Base-by-base conservation (phyloP, 139 green algal species). In the Helicosporidium sp. region DNA sequence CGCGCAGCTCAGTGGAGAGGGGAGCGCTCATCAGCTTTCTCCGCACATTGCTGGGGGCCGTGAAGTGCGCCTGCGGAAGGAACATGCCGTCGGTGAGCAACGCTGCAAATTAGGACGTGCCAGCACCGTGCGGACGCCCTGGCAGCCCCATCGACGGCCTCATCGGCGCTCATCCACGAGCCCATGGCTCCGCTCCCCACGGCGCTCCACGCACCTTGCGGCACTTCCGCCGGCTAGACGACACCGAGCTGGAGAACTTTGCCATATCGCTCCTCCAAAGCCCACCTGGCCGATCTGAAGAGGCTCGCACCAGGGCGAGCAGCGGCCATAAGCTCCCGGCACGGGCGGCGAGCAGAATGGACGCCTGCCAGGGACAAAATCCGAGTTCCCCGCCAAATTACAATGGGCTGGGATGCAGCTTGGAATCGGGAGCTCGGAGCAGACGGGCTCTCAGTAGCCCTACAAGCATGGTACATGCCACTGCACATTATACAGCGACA, bases 21-120 rank as follows among this genome's bases (percentile, higher is more conserved):
- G 84, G 69, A 10, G 90, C 66, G 68, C 73, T 90, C 90, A 99
- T 99, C 39, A 97, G 59, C 65, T 93, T 92, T 31, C 85, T 64
- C 44, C 90, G 66, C 43, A 75, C 66, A 48, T 48, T 80, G 29
- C 80, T 94, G 18, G 90, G 79, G 36, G 90, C 90, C 17, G 82
- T 77, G 78, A 99, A 97, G 70, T 97, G 82, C 65, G 80, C 83
- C 84, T 94, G 76, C 63, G 63, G 7, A 44, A 26, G 39, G 48
- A 35, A 44, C 2, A 41, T 28, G 26, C 26, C 2, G 47, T 7
- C 26, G 16, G 31, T 40, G 53, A 40, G 20, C 34, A 27, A 29
- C 41, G 1, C n/a, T 15, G 8, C 20, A 37, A 39, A 6, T 2
- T 5, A 20, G 37, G 26, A 36, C 12, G 25, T 40, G 7, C 25